These are phyloP conservation scores for Mimosa bimucronata DNA, from an alignment of 306 rosid species.

Conservation along the genomic window DNA sequence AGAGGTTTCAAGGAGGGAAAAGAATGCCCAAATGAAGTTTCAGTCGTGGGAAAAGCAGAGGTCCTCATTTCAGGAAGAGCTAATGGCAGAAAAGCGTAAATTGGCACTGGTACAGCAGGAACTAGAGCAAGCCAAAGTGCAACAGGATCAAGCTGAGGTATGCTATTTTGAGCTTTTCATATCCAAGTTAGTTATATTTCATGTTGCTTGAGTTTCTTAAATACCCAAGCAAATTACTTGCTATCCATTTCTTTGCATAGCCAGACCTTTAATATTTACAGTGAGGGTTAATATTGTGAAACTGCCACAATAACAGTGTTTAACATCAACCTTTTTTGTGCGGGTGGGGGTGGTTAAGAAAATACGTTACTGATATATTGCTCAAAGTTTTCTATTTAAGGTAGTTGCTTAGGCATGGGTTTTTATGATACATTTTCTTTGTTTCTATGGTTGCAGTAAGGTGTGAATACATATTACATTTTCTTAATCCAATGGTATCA, in stretches of 20 bases:
- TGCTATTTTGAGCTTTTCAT: slow-evolving; percentile 36
- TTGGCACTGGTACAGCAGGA: slow-evolving; percentile 57
- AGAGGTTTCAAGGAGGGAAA: slow-evolving; percentile 83
- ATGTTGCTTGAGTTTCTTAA: slow-evolving; percentile 20
- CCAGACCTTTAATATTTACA: background rate
- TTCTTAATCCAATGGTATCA: background rate
- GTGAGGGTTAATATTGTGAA: background rate
- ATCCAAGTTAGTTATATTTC: background rate
- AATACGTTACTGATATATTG: too few species aligned
- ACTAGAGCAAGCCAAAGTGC: slow-evolving; percentile 64
- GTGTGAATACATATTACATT: background rate
- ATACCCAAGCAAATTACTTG: slow-evolving; percentile 8
- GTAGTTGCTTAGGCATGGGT: too few species aligned
- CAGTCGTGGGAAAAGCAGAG: slow-evolving; percentile 89
- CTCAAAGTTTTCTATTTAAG: too few species aligned
- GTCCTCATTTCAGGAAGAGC: slow-evolving; percentile 67
- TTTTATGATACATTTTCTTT: background rate
- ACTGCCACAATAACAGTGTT: slow-evolving; percentile 2
- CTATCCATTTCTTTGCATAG: slow-evolving; percentile 24
- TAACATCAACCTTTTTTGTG: too few species aligned
- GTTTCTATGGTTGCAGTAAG: background rate
- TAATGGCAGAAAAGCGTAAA: slow-evolving; percentile 61
- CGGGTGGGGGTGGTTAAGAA: too few species aligned
- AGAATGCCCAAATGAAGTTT: slow-evolving; percentile 60
- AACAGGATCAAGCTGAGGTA: slow-evolving; percentile 78